Conservation (phyloP, 2,329 filamentous ascomycete genomes). For the Daldinia eschscholtzii region DNA sequence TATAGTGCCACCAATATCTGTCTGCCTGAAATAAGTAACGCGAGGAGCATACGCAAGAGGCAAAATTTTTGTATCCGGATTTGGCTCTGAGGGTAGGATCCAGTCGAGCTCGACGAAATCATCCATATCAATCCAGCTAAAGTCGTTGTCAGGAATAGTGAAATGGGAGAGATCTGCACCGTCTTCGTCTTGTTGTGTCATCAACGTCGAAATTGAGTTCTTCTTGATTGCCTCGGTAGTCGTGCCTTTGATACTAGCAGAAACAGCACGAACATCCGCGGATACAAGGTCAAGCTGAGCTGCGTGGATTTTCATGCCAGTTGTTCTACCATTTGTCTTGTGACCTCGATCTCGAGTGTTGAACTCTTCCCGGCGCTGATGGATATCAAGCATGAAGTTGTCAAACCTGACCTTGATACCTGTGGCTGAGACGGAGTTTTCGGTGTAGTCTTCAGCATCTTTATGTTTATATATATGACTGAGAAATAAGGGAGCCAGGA, state of each 20-base stretch:
- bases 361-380: constrained; percentile 93
- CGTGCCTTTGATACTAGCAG: constrained; percentile 87
- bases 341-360: constrained; percentile 82
- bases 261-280: constrained; percentile 92
- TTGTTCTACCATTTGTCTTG: constrained; percentile 83
- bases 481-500: constrained; percentile 92
- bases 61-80: constrained; percentile 93
- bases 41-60: constrained; percentile 93
- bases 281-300: constrained; percentile 92
- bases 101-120: constrained; percentile 98
- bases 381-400: constrained; percentile 96
- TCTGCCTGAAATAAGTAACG: constrained; percentile 97
- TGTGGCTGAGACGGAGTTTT: constrained; percentile 85
- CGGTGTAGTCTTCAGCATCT: constrained; percentile 86
- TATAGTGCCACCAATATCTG: constrained; percentile 86
- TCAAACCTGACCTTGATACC: constrained; percentile 97
- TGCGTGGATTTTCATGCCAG: constrained; percentile 94
- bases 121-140: constrained; percentile 99
- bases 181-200: constrained; percentile 66
- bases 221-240: constrained; percentile 80
- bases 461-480: constrained; percentile 99
- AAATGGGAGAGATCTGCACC: constrained; percentile 85
- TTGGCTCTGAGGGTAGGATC: constrained; percentile 90
- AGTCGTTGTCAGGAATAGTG: constrained; percentile 93
- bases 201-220: constrained; percentile 64